Percentiles rank a stretch among this genome's conserved stretches.
These are phyloP conservation scores for Syncephalastrum monosporum DNA, from an alignment of 371 early-diverging fungal genomes.

Conservation along the genomic window DNA sequence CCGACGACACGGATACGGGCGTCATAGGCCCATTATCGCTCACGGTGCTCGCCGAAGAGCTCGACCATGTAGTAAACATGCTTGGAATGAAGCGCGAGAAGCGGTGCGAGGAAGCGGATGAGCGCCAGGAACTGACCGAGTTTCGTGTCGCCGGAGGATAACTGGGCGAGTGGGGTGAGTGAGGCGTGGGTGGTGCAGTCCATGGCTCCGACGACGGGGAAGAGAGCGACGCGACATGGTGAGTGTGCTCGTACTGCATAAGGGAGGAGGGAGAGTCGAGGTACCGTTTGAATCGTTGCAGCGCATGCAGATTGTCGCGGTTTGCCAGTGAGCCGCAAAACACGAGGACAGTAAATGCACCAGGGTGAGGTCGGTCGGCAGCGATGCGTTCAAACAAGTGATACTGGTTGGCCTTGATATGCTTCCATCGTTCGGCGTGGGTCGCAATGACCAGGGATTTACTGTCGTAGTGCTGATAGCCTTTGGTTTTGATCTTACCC, in stretches of 20 bases:
- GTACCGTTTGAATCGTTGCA: conserved; percentile 14
- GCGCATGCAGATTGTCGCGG: conserved; percentile 14
- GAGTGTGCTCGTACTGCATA: conserved; percentile 21
- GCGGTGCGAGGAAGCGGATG: too few relatives aligned
- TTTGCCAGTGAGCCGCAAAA: conserved; percentile 29
- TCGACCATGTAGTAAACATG: too few relatives aligned
- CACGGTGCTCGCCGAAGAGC: too few relatives aligned
- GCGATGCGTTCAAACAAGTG: conserved; percentile 26
- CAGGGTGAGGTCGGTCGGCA: conserved; percentile 10
- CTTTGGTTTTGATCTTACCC: conserved; percentile 10
- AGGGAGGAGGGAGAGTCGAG: conserved; percentile 31
- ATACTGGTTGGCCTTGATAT: conserved; percentile 28
- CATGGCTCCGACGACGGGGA: conserved; percentile 3
- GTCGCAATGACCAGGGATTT: conserved; percentile 11
- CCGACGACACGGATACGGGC: too few relatives aligned
- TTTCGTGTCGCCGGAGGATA: too few relatives aligned
- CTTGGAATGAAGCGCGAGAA: too few relatives aligned
- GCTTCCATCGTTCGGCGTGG: conserved; percentile 30
- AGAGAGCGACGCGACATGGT: conserved; percentile 3
- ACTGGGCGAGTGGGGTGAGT: too few relatives aligned
- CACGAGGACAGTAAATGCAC: conserved; percentile 29
- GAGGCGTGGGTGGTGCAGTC: neutral
- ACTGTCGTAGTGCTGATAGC: conserved; percentile 17
- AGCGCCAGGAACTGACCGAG: too few relatives aligned
- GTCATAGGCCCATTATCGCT: too few relatives aligned